Evolutionary conservation across 805 yeast genomes (phyloP).

Genomic region (Kluyveromyces aestuarii): DNA sequence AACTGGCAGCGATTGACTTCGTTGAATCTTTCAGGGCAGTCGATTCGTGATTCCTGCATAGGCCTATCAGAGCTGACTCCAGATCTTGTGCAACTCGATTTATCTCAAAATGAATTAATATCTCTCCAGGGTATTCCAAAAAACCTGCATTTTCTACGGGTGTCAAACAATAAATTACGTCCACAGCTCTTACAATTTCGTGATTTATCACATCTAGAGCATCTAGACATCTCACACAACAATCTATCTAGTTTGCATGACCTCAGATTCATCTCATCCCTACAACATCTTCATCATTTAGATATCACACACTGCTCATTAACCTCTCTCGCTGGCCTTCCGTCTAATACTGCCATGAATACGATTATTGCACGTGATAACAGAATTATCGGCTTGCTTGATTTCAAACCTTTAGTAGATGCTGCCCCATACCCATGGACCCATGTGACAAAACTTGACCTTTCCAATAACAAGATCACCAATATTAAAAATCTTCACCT

Average conservation of each 20-base stretch:
- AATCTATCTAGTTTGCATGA: conserved; percentile 10
- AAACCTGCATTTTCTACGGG: conserved; percentile 7
- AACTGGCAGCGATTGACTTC: conserved; percentile 10
- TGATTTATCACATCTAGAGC: conserved; percentile 14
- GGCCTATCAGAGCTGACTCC: conserved; percentile 20
- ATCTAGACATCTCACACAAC: conserved; percentile 16
- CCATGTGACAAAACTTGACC: conserved; percentile 15
- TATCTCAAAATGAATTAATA: conserved; percentile 15
- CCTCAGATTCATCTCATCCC: conserved; percentile 1
- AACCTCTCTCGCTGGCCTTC: conserved; percentile 12
- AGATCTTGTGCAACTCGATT: conserved; percentile 11
- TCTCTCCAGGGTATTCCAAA: conserved; percentile 15
- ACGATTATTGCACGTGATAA: conserved; percentile 16
- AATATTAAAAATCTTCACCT: conserved; percentile 13
- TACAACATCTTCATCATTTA: conserved; percentile 12
- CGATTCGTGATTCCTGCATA: conserved; percentile 1
- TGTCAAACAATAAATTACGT: conserved; percentile 13
- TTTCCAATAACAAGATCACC: conserved; percentile 17
- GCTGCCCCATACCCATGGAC: conserved; percentile 12
- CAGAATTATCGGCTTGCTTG: conserved; percentile 15
- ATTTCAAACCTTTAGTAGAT: conserved; percentile 16
- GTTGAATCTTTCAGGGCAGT: conserved; percentile 7
- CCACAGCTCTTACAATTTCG: conserved; percentile 11
- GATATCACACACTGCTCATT: conserved; percentile 18
- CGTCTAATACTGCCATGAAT: conserved; percentile 10